Conservation (phyloP, 83 land plant species). For the Picea abies region DNA sequence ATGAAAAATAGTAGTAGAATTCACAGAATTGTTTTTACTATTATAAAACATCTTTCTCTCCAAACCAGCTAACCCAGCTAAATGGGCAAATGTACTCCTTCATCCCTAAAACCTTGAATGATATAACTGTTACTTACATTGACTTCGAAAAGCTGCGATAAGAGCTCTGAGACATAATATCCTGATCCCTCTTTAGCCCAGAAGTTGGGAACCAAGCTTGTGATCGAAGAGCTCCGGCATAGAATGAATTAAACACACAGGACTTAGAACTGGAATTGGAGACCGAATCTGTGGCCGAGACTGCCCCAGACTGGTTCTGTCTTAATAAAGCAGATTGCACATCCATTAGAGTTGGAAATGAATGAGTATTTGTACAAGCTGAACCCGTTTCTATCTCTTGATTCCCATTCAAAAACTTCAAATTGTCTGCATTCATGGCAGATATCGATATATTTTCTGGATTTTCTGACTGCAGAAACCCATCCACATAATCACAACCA, state of each 20-base stretch:
- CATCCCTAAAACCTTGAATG: too few species aligned
- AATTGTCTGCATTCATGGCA: neutral
- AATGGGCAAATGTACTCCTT: too few species aligned
- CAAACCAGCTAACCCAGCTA: too few species aligned
- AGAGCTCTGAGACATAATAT: neutral
- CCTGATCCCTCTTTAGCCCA: neutral
- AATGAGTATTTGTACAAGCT: slow-evolving; percentile 18
- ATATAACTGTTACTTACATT: neutral
- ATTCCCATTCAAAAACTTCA: neutral
- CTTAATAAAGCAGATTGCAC: slow-evolving; percentile 43
- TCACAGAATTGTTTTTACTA: too few species aligned
- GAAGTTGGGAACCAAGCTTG: neutral
- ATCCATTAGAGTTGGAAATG: slow-evolving; percentile 51
- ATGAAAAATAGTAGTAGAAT: too few species aligned
- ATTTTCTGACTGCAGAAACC: neutral
- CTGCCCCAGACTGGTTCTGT: neutral
- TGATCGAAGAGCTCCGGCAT: neutral
- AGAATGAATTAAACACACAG: neutral
- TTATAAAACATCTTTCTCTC: too few species aligned
- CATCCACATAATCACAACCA: neutral
- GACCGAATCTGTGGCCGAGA: neutral
- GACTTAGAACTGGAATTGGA: too few species aligned
- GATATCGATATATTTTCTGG: neutral
- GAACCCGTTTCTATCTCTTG: neutral
- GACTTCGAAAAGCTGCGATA: neutral